Conservation (phyloP, 495 filamentous ascomycete species). For the Aspergillus baeticus region DNA sequence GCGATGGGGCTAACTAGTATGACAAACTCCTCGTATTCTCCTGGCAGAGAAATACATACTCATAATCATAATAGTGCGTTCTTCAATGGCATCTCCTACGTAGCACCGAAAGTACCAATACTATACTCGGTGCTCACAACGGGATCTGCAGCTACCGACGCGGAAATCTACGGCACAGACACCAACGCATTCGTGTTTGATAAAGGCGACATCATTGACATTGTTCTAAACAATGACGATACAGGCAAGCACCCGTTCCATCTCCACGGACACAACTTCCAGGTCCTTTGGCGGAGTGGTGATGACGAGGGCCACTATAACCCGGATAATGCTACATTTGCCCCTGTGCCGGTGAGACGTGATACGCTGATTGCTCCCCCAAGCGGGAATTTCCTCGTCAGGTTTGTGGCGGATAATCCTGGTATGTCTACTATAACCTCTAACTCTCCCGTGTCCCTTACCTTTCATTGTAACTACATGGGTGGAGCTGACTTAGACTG, state of each 20-base stretch:
- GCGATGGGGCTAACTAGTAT: constrained; percentile 28
- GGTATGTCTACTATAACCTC: constrained; percentile 1
- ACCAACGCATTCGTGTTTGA: constrained; percentile 68
- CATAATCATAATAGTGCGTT: constrained; percentile 48
- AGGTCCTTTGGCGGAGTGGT: constrained; percentile 45
- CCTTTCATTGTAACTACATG: too few species aligned
- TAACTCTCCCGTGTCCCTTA: too few species aligned
- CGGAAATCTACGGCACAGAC: constrained; percentile 69
- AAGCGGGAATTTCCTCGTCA: constrained; percentile 57
- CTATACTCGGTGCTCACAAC: constrained; percentile 72
- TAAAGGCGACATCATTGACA: constrained; percentile 68
- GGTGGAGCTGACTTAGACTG: constrained; percentile 46
- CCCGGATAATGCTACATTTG: constrained; percentile 31
- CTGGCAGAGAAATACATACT: too few species aligned
- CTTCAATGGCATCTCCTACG: constrained; percentile 79
- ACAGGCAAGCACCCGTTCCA: constrained; percentile 80
- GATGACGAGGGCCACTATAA: constrained; percentile 39
- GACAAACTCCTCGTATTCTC: too few species aligned
- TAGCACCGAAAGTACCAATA: constrained; percentile 71
- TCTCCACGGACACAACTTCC: constrained; percentile 84
- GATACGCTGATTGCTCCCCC: constrained; percentile 60
- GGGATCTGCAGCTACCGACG: constrained; percentile 59
- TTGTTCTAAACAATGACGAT: constrained; percentile 79
- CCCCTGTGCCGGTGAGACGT: constrained; percentile 51
- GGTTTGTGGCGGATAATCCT: constrained; percentile 67